Evolutionary conservation across 2,329 filamentous ascomycete species (phyloP), one percentile per base, ranked within the genome.

Genomic region (Talaromyces albobiverticillius): DNA sequence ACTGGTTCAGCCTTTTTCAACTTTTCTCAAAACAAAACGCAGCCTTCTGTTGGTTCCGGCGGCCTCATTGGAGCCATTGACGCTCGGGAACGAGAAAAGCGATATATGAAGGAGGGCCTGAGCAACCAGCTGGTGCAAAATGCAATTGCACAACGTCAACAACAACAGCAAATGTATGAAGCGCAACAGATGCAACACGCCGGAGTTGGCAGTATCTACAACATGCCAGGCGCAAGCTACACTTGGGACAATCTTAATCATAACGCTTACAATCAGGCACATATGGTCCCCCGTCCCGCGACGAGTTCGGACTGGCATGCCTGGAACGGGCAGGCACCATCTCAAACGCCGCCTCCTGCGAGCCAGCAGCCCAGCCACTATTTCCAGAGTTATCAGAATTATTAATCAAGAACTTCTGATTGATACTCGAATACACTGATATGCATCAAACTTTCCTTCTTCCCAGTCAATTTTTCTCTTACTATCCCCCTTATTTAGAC

Each of bases 11-110:
- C 91, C 0, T 76, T 95, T 47, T 82, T 95, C 62, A 84, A 82
- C 55, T 76, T 95, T 67, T 81, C 80, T 4, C 71, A 67, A 34
- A 80, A 80, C 47, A 78, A 78, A 48, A 76, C 76, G 58, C 80
- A 79, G 56, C 71, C 76, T 51, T 72, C 66, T 14, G 67, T 73
- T 40, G 67, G 70, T 29, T 82, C 82, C 1, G 74, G 75, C 20
- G 86, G 87, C 0, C 77, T 96, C 1, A 84, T 95, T 6, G 89
- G 87, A 1, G 87, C 88, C 13, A 92, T 96, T 52, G 87, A 90
- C 57, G 82, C 84, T 2, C 83, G 91, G 13, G 89, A 96, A 68
- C 84, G 85, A 10, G 90, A 95, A 64, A 90, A 84, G 66, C 79
- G 83, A 59, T 82, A 86, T 51, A 83, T 88, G 71, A 88, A 82